Evolutionary conservation across 139 green algal genomes (phyloP).

Genomic region (Yamagishiella unicocca): DNA sequence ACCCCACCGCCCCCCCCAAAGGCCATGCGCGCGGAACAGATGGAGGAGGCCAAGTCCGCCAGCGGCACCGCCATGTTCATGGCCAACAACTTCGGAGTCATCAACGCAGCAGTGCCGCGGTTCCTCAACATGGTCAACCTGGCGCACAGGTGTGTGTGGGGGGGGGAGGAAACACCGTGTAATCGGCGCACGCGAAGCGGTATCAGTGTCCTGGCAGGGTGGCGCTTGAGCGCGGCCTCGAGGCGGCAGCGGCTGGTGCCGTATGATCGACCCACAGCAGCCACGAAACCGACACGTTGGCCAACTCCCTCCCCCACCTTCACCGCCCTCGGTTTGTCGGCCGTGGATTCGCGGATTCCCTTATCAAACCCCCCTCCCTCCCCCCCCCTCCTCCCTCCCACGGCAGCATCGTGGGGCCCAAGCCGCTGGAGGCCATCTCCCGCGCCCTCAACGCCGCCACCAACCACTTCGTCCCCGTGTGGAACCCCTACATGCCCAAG

Average conservation of each 20-base stretch:
- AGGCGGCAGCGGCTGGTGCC: too few species aligned
- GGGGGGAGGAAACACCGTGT: too few species aligned
- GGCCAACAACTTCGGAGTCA: conserved; percentile 86
- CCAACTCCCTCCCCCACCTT: too few species aligned
- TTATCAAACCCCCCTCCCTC: too few species aligned
- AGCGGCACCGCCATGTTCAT: conserved; percentile 57
- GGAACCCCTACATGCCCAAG: conserved; percentile 97
- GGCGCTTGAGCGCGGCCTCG: too few species aligned
- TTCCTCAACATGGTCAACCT: conserved; percentile 87
- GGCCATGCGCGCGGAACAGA: conserved; percentile 73
- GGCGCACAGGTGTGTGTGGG: conserved; percentile 83
- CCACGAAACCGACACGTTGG: neutral
- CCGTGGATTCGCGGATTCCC: too few species aligned
- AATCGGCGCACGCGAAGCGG: too few species aligned
- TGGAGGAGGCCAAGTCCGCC: conserved; percentile 52
- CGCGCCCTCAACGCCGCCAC: conserved; percentile 49
- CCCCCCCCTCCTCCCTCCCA: conserved; percentile 58
- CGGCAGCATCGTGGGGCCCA: conserved; percentile 62
- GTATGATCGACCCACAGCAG: too few species aligned
- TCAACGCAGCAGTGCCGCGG: conserved; percentile 77
- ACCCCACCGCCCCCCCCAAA: neutral
- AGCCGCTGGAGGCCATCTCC: conserved; percentile 17
- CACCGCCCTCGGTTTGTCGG: too few species aligned
- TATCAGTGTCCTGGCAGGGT: too few species aligned
- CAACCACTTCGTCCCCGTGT: conserved; percentile 87